phyloP scores from a whole-genome alignment of 805 yeast species.

The Metschnikowia lunata region DNA sequence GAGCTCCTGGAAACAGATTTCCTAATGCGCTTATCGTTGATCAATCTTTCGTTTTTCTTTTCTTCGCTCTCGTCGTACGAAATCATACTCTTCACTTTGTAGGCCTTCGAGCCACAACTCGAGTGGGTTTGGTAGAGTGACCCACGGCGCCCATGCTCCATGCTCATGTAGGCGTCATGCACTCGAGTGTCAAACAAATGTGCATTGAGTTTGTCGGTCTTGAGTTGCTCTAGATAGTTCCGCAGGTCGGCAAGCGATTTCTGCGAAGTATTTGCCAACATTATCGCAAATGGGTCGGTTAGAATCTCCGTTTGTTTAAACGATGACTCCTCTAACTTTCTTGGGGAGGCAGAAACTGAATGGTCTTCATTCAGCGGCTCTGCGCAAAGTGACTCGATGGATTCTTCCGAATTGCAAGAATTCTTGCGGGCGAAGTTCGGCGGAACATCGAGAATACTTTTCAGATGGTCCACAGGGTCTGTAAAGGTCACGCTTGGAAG shows the following conservation, averaged over 20 bases:
- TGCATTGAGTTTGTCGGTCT: constrained; percentile 10
- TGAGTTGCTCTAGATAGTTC: constrained; percentile 20
- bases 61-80: constrained; percentile 33
- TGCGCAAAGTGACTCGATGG: constrained; percentile 18
- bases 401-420: constrained; percentile 12
- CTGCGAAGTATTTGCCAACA: constrained; percentile 25
- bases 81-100: constrained; percentile 40
- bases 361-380: constrained; percentile 1
- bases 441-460: constrained; percentile 4
- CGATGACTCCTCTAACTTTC: not conserved
- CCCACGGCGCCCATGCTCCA: constrained; percentile 9
- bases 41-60: constrained; percentile 16
- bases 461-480: not conserved
- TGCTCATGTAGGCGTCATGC: constrained; percentile 31
- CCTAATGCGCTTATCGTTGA: constrained; percentile 14
- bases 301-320: not conserved
- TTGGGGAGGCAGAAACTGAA: not conserved
- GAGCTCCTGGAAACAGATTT: constrained; percentile 14
- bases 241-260: constrained; percentile 26
- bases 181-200: constrained; percentile 25
- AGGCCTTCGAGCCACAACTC: constrained; percentile 21
- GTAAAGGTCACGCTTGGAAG: constrained; percentile 13
- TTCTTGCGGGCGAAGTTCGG: constrained; percentile 8
- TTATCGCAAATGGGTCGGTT: constrained; percentile 16
- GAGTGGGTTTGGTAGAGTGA: constrained; percentile 8